These are phyloP conservation scores for Aureobasidium sp. DNA, from an alignment of 2,329 filamentous ascomycete genomes.

Conservation along the genomic window DNA sequence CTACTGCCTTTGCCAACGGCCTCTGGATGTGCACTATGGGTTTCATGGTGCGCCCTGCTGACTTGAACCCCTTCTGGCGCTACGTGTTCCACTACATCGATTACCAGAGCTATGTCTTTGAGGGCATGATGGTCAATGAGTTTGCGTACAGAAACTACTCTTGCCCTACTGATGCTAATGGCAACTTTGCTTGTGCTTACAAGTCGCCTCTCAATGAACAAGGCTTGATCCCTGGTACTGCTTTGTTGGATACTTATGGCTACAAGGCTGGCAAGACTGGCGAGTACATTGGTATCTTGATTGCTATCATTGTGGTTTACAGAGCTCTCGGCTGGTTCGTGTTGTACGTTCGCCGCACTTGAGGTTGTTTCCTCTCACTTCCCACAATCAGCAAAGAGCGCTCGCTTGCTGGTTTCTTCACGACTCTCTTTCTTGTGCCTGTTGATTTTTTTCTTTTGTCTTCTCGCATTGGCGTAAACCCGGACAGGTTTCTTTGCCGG, in stretches of 20 bases:
- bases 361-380: neutral
- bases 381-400: neutral
- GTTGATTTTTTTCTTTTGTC: neutral
- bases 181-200: constrained; percentile 63
- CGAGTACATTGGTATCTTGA: constrained; percentile 67
- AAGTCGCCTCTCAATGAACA: constrained; percentile 50
- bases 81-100: constrained; percentile 87
- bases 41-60: constrained; percentile 65
- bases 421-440: neutral
- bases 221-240: constrained; percentile 63
- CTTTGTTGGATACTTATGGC: constrained; percentile 61
- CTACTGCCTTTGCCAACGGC: constrained; percentile 78
- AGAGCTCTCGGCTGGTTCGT: constrained; percentile 59
- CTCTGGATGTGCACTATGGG: constrained; percentile 84
- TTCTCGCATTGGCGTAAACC: neutral
- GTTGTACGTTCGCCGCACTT: constrained; percentile 34
- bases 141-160: constrained; percentile 57
- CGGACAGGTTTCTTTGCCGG: neutral
- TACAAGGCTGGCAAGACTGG: constrained; percentile 56
- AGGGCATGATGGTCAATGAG: constrained; percentile 91
- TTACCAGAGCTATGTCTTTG: constrained; percentile 78
- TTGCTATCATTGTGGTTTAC: constrained; percentile 68
- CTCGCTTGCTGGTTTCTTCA: neutral
- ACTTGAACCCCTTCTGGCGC: constrained; percentile 75
- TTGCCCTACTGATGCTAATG: constrained; percentile 54